Evolutionary conservation across 352 stramenopile genomes (phyloP).

Genomic region (Phytophthora aleatoria): DNA sequence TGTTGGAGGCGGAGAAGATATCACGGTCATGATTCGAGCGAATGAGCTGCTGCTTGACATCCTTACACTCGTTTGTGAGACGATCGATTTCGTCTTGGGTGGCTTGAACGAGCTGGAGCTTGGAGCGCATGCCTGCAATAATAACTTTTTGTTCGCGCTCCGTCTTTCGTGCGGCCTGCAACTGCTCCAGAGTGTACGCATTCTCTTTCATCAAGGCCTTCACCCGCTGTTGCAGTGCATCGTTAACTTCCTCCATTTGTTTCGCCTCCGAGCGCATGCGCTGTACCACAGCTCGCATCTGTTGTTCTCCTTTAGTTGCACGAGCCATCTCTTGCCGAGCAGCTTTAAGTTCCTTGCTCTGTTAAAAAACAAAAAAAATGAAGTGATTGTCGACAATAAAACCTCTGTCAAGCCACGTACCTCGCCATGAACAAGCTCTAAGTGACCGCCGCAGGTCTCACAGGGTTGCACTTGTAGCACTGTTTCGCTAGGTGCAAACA

Average conservation of each 20-base stretch:
- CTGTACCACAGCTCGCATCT: constrained; percentile 73
- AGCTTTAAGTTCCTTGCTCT: constrained; percentile 73
- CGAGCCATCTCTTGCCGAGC: constrained; percentile 68
- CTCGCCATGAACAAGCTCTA: constrained; percentile 84
- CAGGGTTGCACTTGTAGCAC: constrained; percentile 78
- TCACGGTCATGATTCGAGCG: constrained; percentile 75
- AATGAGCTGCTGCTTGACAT: constrained; percentile 69
- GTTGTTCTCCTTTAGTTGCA: constrained; percentile 70
- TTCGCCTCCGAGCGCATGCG: constrained; percentile 69
- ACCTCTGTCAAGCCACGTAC: constrained; percentile 25
- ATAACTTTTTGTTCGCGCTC: constrained; percentile 77
- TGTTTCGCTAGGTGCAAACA: constrained; percentile 79
- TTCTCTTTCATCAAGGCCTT: constrained; percentile 83
- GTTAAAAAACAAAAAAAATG: background rate
- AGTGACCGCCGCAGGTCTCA: constrained; percentile 65
- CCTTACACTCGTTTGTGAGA: constrained; percentile 60
- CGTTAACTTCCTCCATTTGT: constrained; percentile 74
- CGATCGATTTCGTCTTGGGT: constrained; percentile 74
- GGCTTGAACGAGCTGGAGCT: constrained; percentile 68
- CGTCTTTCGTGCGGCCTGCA: constrained; percentile 69
- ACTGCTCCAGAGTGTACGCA: constrained; percentile 75
- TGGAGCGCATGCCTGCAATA: constrained; percentile 64
- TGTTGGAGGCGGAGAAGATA: constrained; percentile 78
- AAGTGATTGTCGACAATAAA: background rate
- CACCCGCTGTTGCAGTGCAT: constrained; percentile 74